Base-by-base conservation (phyloP, 2,329 filamentous ascomycete genomes). In the Thyridium curvatum region DNA sequence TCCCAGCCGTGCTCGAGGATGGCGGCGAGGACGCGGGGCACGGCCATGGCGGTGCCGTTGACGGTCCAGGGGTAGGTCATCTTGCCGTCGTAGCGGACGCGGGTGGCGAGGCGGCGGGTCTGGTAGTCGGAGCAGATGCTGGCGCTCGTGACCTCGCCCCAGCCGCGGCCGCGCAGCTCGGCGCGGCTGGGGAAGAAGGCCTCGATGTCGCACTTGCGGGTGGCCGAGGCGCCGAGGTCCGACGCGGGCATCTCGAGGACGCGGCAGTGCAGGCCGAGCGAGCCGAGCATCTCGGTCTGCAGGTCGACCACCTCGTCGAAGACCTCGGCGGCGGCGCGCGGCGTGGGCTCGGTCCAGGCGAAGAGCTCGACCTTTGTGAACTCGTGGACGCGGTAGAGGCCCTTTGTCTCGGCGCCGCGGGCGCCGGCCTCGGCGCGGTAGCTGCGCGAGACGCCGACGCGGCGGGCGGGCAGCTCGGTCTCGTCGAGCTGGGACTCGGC, bases 291-390 rank as follows among this genome's bases (percentile, higher is more conserved):
- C 55, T 93, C 84, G 3, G 77, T 84, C 64, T 98, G 93, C 38
- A 96, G 83, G 43, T 79, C 75, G 37, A 96, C 68, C 71, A 98
- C 88, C 61, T 96, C 89, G 37, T 86, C 70, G 59, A 95, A 95
- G 12, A 91, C 52, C 0, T 73, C 66, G 8, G 72, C 65, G 0
- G 79, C 67, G 31, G 60, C 55, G 26, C 54, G 56, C 3, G 52
- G 41, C 38, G 78, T 71, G 2, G 86, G 79, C 21, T 72, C 52
- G 4, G 87, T 84, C 93, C 93, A 98, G 1, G 85, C 89, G 58
- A 98, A 97, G 71, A 98, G 82, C 62, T 98, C 93, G 0, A 98
- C 91, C 60, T 98, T 98, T 18, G 89, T 95, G 64, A 98, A 98
- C 63, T 98, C 93, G 63, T 98, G 93, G 4, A 98, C 93, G 18